A percentile compares a stretch with the other conserved stretches of the same genome.
Conservation (phyloP, 2,329 filamentous ascomycete species). For the Phialemonium atrogriseum region DNA sequence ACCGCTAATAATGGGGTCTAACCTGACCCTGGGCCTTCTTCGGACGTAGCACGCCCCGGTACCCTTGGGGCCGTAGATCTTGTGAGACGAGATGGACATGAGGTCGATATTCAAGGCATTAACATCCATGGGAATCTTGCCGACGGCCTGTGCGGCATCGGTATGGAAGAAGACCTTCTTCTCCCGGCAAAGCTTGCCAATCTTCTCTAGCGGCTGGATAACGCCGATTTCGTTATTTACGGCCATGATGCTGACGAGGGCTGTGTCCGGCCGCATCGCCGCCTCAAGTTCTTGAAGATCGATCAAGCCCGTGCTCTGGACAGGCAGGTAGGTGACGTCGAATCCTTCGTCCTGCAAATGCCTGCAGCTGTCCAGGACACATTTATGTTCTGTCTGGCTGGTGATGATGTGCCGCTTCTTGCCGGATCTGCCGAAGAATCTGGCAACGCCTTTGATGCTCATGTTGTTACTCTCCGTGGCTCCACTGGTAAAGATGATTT, state of each 20-base stretch:
- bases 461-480: conserved; percentile 99
- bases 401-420: conserved; percentile 99
- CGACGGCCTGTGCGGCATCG: conserved; percentile 93
- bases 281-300: conserved; percentile 76
- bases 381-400: conserved; percentile 97
- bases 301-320: conserved; percentile 78
- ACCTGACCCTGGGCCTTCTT: conserved; percentile 80
- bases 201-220: conserved; percentile 92
- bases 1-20: conserved; percentile 93
- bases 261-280: conserved; percentile 85
- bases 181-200: conserved; percentile 81
- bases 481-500: conserved; percentile 97
- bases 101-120: conserved; percentile 97
- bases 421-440: conserved; percentile 85
- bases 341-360: conserved; percentile 96
- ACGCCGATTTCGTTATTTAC: conserved; percentile 99
- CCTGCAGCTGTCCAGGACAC: conserved; percentile 91
- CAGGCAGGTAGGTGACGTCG: conserved; percentile 92
- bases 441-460: conserved; percentile 96
- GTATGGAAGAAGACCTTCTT: conserved; percentile 98
- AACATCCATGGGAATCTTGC: conserved; percentile 93
- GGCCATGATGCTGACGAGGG: conserved; percentile 92
- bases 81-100: conserved; percentile 98
- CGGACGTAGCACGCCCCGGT: conserved; percentile 95
- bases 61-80: conserved; percentile 97